Base-by-base conservation (phyloP, 345 rosid species). In the Nasturtium officinale region DNA sequence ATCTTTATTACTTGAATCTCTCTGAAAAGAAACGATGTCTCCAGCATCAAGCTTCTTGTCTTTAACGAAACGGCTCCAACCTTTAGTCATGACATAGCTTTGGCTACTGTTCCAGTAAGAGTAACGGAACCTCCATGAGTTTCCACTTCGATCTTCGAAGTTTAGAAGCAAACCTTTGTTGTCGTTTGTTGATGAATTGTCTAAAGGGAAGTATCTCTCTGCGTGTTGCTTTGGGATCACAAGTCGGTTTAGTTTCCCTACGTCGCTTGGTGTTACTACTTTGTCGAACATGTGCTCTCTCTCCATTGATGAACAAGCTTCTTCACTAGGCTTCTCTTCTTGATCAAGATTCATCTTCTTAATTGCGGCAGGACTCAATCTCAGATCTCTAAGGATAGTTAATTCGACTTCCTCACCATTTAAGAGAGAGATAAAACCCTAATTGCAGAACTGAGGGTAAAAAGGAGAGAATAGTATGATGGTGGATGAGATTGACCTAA, bases 61-160 rank as follows among this genome's bases (percentile, higher is more conserved):
- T 87, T 93, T 90, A 17, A 94, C 98, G 43, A 93, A 93, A n/a
- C 94, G 90, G 78, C 96, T 93, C 97, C 98, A 90, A 3, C 97
- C 98, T 80, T 90, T 93, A 8, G 97, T 93, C 97, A 93, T 93
- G 11, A 90, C 97, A 67, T 92, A 92, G 83, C 98, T 92, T 83
- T 92, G 98, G 82, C 97, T 92, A 72, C 96, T 90, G 70, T 85
- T 90, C 97, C 97, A 90, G 78, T 90, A 95, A 12, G 97, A 95
- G 83, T 95, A 90, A 42, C 96, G 80, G 76, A 93, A 93, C 65
- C 91, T 78, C 98, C 96, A 91, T 7, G 85, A 73, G 75, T 87
- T 90, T 18, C 95, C 97, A 35, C 71, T 82, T 30, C 81, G 78
- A 77, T 93, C 98, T 75, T 94, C 95, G 46, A 94, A 94, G 80